phyloP scores from a whole-genome alignment of 192 early-diverging fungal genomes.

The Kickxella alabastrina region DNA sequence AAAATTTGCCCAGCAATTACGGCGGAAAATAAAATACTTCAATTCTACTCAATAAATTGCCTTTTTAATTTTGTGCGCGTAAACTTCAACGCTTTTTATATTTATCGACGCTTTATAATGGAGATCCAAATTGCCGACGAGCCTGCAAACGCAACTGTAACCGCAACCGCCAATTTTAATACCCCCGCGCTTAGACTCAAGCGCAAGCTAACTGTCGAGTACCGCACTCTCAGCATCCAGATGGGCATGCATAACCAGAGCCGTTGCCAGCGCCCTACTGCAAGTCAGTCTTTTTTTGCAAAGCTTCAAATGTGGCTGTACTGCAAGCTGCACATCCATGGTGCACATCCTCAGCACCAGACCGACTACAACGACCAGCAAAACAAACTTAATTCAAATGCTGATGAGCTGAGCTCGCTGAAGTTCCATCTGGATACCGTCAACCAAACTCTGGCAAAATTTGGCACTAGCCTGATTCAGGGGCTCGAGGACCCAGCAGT shows the following conservation, averaged over 20 bases:
- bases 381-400: background rate
- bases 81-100: too few species aligned
- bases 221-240: slow-evolving; percentile 10
- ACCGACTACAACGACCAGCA: background rate
- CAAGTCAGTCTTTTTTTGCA: background rate
- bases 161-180: background rate
- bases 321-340: background rate
- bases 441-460: slow-evolving; percentile 3
- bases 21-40: too few species aligned
- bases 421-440: slow-evolving; percentile 1
- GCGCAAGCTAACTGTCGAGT: slow-evolving; percentile 11
- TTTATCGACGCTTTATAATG: too few species aligned
- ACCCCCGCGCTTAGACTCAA: background rate
- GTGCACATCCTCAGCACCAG: slow-evolving; percentile 1
- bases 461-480: slow-evolving; percentile 10
- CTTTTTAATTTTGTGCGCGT: too few species aligned
- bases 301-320: background rate
- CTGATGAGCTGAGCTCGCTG: slow-evolving; percentile 1
- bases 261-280: background rate
- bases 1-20: too few species aligned
- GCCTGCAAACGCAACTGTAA: too few species aligned
- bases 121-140: background rate
- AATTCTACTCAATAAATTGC: too few species aligned
- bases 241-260: too few species aligned
- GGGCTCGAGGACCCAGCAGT: slow-evolving; percentile 3